These are phyloP conservation scores for Canna indica DNA, from an alignment of 176 grass and related monocot genomes.

Conservation along the genomic window DNA sequence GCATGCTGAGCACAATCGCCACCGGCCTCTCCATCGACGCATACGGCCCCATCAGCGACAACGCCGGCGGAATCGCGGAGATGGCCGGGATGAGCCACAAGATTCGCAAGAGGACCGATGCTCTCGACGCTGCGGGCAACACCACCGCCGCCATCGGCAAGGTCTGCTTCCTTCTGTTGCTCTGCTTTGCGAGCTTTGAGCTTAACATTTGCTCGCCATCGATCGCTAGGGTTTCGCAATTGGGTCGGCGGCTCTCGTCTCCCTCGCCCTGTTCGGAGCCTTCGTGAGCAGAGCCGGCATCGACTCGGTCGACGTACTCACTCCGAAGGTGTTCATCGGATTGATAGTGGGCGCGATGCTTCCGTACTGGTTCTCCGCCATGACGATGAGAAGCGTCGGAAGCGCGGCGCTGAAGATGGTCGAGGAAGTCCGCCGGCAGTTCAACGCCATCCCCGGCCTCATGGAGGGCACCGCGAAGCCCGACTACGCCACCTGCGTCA, in stretches of 20 bases:
- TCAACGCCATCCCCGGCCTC: slow-evolving; percentile 52
- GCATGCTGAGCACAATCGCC: slow-evolving; percentile 60
- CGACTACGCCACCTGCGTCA: slow-evolving; percentile 77
- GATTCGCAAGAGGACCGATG: slow-evolving; percentile 46
- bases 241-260: slow-evolving; percentile 72
- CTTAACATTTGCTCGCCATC: no score
- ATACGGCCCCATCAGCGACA: slow-evolving; percentile 55
- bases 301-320: slow-evolving; percentile 37
- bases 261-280: slow-evolving; percentile 71
- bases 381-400: slow-evolving; percentile 78
- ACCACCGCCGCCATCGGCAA: slow-evolving; percentile 21
- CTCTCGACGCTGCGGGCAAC: slow-evolving; percentile 14
- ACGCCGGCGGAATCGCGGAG: slow-evolving; percentile 58
- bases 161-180: no score
- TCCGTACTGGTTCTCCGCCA: slow-evolving; percentile 86
- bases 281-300: slow-evolving; percentile 60
- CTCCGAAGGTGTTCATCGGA: slow-evolving; percentile 52
- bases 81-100: slow-evolving; percentile 58
- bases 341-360: slow-evolving; percentile 74
- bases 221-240: slow-evolving; percentile 77
- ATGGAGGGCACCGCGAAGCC: slow-evolving; percentile 46
- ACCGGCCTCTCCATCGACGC: slow-evolving; percentile 56
- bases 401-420: slow-evolving; percentile 71
- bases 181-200: no score
- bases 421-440: slow-evolving; percentile 70